Percentiles rank a stretch among this genome's conserved stretches.
Conservation (phyloP, 2,329 filamentous ascomycete genomes). For the Fusarium caatingaense region DNA sequence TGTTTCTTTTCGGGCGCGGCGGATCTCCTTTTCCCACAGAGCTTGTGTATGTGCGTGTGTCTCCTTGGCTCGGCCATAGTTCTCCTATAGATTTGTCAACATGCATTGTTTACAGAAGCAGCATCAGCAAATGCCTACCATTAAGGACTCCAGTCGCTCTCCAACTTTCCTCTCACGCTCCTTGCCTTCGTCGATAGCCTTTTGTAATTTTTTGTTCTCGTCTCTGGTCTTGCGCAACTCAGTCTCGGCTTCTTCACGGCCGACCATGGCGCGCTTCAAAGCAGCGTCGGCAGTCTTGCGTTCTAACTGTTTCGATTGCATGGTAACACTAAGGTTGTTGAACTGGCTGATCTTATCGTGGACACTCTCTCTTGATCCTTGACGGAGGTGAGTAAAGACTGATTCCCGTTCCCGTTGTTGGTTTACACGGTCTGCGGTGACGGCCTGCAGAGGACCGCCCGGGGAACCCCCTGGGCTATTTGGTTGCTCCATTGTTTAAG, state of each 20-base stretch:
- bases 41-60: slow-evolving; percentile 73
- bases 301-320: slow-evolving; percentile 70
- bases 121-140: slow-evolving; percentile 62
- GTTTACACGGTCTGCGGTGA: slow-evolving; percentile 74
- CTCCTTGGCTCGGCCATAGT: slow-evolving; percentile 76
- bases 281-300: slow-evolving; percentile 74
- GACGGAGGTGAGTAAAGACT: slow-evolving; percentile 52
- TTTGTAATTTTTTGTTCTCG: slow-evolving; percentile 66
- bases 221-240: slow-evolving; percentile 73
- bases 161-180: slow-evolving; percentile 74
- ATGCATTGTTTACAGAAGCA: not conserved
- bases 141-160: slow-evolving; percentile 74
- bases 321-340: slow-evolving; percentile 73
- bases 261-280: slow-evolving; percentile 73
- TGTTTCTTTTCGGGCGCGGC: slow-evolving; percentile 75
- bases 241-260: slow-evolving; percentile 77
- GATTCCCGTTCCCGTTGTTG: slow-evolving; percentile 55
- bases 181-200: slow-evolving; percentile 71
- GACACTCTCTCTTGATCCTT: slow-evolving; percentile 67
- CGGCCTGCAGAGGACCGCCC: slow-evolving; percentile 67
- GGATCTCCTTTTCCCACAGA: slow-evolving; percentile 80
- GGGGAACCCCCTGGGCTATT: slow-evolving; percentile 65
- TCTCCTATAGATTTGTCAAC: slow-evolving; percentile 65
- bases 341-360: slow-evolving; percentile 78
- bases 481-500: slow-evolving; percentile 38